Conservation (phyloP, 2,329 filamentous ascomycete species). For the Laburnicola sp. region DNA sequence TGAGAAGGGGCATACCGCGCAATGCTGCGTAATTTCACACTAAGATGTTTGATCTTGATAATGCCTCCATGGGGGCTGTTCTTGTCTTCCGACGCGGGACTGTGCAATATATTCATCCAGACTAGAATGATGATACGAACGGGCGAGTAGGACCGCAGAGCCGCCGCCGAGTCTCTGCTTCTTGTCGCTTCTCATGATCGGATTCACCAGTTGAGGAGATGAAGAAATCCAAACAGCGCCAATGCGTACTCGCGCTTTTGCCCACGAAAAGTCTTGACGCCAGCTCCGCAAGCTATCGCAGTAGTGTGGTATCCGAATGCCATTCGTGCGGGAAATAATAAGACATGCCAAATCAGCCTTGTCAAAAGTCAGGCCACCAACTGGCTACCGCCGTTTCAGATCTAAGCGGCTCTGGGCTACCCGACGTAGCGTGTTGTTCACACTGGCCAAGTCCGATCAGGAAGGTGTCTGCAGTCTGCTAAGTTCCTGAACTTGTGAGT, state of each 20-base stretch:
- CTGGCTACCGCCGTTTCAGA: slow-evolving; percentile 37
- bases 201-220: background rate
- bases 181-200: background rate
- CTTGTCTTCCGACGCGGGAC: too few relatives aligned
- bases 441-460: slow-evolving; percentile 22
- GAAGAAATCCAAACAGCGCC: slow-evolving; percentile 1
- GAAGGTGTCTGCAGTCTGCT: background rate
- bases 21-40: too few relatives aligned
- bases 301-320: slow-evolving; percentile 4
- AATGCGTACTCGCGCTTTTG: slow-evolving; percentile 1
- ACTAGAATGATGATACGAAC: slow-evolving; percentile 8
- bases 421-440: slow-evolving; percentile 22
- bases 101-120: slow-evolving; percentile 11
- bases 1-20: too few relatives aligned
- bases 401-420: slow-evolving; percentile 22
- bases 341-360: slow-evolving; percentile 38
- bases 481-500: too few relatives aligned
- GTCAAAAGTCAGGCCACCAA: slow-evolving; percentile 38
- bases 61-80: too few relatives aligned
- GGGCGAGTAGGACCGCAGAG: background rate
- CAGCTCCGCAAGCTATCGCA: slow-evolving; percentile 3
- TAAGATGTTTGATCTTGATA: too few relatives aligned
- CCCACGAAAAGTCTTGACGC: slow-evolving; percentile 1
- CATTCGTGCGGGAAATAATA: slow-evolving; percentile 8
- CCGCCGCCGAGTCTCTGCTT: slow-evolving; percentile 10